phyloP scores from a whole-genome alignment of 1,139 yeast species.

The Scheffersomyces stambukii region DNA sequence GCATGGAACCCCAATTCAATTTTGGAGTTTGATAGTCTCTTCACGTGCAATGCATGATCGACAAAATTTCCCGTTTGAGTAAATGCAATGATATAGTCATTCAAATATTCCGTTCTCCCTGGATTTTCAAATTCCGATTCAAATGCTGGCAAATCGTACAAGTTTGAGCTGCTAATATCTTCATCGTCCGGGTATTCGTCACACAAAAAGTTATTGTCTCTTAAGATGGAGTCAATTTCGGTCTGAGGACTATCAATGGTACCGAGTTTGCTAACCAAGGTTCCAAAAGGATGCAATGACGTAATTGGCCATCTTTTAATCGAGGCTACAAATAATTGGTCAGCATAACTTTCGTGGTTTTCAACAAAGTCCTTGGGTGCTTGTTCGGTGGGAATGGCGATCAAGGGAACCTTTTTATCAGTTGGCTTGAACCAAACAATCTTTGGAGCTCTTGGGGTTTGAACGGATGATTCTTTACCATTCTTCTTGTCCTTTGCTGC shows the following conservation, averaged over 20 bases:
- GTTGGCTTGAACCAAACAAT: slow-evolving; percentile 99
- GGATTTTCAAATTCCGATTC: slow-evolving; percentile 31
- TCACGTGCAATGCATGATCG: slow-evolving; percentile 80
- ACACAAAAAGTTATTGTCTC: slow-evolving; percentile 89
- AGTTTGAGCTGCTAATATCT: slow-evolving; percentile 12
- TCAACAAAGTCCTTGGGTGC: slow-evolving; percentile 96
- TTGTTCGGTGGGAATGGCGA: slow-evolving; percentile 97
- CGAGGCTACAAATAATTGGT: slow-evolving; percentile 86
- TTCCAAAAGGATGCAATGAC: slow-evolving; percentile 96
- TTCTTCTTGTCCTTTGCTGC: slow-evolving; percentile 67
- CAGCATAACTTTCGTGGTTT: slow-evolving; percentile 77
- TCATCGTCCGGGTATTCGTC: slow-evolving; percentile 67
- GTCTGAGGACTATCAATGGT: slow-evolving; percentile 71
- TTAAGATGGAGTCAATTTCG: slow-evolving; percentile 82
- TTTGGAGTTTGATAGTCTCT: slow-evolving; percentile 51
- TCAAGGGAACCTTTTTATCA: slow-evolving; percentile 93
- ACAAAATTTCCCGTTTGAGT: slow-evolving; percentile 56
- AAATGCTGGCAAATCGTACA: slow-evolving; percentile 34
- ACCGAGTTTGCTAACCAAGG: slow-evolving; percentile 84
- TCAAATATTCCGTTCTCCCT: slow-evolving; percentile 53
- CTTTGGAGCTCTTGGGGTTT: slow-evolving; percentile 66
- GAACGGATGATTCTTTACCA: slow-evolving; percentile 47
- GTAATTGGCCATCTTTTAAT: slow-evolving; percentile 99
- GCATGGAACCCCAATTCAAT: slow-evolving; percentile 79
- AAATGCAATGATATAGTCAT: slow-evolving; percentile 65